Base-by-base conservation (phyloP, 257 asterid species). In the Lavandula angustifolia region DNA sequence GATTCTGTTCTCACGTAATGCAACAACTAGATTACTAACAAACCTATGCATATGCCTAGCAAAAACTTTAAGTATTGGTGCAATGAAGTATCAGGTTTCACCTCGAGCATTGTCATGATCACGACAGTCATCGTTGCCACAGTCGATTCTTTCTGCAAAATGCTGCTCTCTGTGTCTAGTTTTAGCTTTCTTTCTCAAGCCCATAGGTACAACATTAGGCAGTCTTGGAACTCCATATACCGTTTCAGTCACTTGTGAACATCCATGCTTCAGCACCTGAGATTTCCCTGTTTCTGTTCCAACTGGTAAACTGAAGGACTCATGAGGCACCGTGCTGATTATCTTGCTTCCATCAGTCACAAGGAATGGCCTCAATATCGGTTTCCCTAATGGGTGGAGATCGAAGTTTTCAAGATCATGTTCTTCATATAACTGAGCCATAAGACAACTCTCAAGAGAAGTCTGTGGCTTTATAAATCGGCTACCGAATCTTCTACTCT, bases 391-490 rank as follows among this genome's bases (percentile, higher is more conserved):
- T 32, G 85, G 70, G 70, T 79, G 70, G 64, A 55, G 74, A 35
- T 62, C 67, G 48, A 72, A 79, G 40, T 85, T 86, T 74, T 82
- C 88, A 70, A 66, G 75, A 52, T 73, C 74, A 53, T 40, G 78
- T 73, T 80, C 89, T 42, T 76, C 70, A 64, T 79, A 87, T 61
- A 86, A 74, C 82, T 92, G 95, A 64, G 96, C 95, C 85, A 89
- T 72, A 67, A 92, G 83, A 73, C 96, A 85, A 75, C 96, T 87
- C 76, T 92, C 89, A 55, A 92, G 80, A 68, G 95, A 85, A 40
- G 81, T 84, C 59, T 51, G 71, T 52, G 94, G 96, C 51, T 78
- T 84, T 54, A 79, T 17, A 52, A 67, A 42, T 53, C 66, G 78
- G 48, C 72, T 67, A 37, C 64, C 64, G 70, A 73, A 73, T 67